Evolutionary conservation across 768 basidiomycete genomes (phyloP).

Genomic region (Suillus bovinus): DNA sequence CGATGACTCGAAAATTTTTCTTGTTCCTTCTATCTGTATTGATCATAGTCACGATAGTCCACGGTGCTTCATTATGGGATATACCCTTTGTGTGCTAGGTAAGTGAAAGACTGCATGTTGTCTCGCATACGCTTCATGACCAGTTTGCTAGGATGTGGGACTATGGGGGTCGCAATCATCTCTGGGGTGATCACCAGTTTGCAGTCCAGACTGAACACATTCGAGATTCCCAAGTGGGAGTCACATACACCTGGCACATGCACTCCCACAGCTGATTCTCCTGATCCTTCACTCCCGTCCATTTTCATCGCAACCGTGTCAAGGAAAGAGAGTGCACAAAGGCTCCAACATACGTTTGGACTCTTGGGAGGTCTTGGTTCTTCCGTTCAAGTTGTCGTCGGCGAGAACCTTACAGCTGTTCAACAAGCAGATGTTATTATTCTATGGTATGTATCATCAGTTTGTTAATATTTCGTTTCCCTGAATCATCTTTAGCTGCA

Average conservation of each 20-base stretch:
- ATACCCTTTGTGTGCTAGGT: conserved; percentile 90
- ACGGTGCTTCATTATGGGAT: conserved; percentile 61
- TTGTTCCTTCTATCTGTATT: background rate
- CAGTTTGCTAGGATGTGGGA: conserved; percentile 79
- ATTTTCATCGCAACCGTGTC: conserved; percentile 88
- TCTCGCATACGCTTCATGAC: conserved; percentile 17
- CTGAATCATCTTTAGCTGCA: conserved; percentile 61
- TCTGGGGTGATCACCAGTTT: conserved; percentile 91
- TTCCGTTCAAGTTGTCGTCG: conserved; percentile 69
- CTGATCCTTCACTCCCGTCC: conserved; percentile 73
- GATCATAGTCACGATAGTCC: background rate
- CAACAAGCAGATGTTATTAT: conserved; percentile 80
- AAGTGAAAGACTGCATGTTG: conserved; percentile 12
- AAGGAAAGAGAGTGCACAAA: conserved; percentile 70
- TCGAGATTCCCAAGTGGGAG: conserved; percentile 55
- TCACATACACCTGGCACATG: conserved; percentile 71
- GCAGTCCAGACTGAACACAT: conserved; percentile 44
- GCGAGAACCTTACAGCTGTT: conserved; percentile 71
- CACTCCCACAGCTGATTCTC: conserved; percentile 55
- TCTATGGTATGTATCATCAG: conserved; percentile 63
- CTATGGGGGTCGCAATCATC: conserved; percentile 95
- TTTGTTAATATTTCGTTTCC: background rate
- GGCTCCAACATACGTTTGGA: conserved; percentile 61
- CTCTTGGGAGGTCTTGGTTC: conserved; percentile 58
- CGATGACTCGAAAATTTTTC: conserved; percentile 16